Conservation (phyloP, 805 yeast genomes). For the Clavispora vitiphila region DNA sequence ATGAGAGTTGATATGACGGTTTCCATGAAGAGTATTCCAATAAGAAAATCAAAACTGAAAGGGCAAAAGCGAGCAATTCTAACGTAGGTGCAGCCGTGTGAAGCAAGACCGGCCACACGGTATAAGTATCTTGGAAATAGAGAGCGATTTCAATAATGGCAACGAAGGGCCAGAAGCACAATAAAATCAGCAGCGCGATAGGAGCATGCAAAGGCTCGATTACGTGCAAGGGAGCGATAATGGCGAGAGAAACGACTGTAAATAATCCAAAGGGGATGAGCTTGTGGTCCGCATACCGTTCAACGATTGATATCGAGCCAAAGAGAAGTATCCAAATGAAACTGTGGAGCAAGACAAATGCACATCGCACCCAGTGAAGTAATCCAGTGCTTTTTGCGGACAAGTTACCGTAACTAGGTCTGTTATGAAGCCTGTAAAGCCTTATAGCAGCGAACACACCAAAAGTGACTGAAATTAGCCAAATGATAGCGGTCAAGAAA, state of each 20-base stretch:
- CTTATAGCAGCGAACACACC: constrained; percentile 4
- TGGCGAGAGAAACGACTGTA: constrained; percentile 3
- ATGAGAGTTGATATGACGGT: constrained; percentile 36
- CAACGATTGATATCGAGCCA: constrained; percentile 16
- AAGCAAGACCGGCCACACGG: constrained; percentile 19
- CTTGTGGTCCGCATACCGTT: constrained; percentile 20
- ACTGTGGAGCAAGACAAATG: constrained; percentile 16
- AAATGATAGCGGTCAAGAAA: constrained; percentile 17
- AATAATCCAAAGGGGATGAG: constrained; percentile 11
- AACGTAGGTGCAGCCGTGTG: constrained; percentile 3
- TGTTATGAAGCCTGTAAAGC: neutral
- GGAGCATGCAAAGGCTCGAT: constrained; percentile 39
- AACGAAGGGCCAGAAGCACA: constrained; percentile 36
- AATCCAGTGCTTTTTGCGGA: constrained; percentile 23
- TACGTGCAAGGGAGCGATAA: constrained; percentile 39
- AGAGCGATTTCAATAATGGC: constrained; percentile 15
- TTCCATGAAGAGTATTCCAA: constrained; percentile 37
- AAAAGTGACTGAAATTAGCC: constrained; percentile 6
- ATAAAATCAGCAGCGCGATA: constrained; percentile 32
- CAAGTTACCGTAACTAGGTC: constrained; percentile 14
- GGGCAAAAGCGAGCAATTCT: constrained; percentile 14
- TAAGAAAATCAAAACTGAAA: constrained; percentile 27
- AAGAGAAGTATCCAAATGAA: constrained; percentile 13
- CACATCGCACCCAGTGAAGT: constrained; percentile 17
- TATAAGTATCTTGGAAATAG: constrained; percentile 23